A percentile compares a stretch with the other conserved stretches of the same genome.
Conservation (phyloP, 2,329 filamentous ascomycete species). For the Furcasterigmium furcatum region DNA sequence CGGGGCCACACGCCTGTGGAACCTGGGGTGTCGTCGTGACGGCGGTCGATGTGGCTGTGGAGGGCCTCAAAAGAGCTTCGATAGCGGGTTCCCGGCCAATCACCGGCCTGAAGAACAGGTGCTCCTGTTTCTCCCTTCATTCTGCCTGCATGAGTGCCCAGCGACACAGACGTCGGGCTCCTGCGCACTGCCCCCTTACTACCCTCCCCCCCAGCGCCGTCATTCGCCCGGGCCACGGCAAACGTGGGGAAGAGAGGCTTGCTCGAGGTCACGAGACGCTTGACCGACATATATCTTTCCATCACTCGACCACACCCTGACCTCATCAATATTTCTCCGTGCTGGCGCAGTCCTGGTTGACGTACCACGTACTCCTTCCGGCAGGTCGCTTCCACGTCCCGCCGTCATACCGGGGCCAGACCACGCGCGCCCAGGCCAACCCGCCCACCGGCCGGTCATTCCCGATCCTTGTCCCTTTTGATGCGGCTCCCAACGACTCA, state of each 20-base stretch:
- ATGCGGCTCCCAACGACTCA: neutral
- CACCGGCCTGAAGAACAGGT: too few species aligned
- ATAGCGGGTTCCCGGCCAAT: neutral
- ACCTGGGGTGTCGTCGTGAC: neutral
- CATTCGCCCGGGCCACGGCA: too few species aligned
- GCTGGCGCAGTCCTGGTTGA: neutral
- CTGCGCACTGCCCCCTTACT: neutral
- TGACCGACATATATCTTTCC: neutral
- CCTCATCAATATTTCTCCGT: neutral
- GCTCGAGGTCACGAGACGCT: neutral
- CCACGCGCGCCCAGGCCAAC: neutral
- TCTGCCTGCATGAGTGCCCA: slow-evolving; percentile 14
- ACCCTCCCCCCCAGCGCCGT: neutral
- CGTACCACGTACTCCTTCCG: neutral
- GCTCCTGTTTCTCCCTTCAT: slow-evolving; percentile 1
- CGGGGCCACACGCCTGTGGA: neutral
- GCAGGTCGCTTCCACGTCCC: neutral
- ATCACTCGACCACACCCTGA: neutral
- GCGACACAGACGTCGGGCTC: slow-evolving; percentile 1
- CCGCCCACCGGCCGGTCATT: neutral
- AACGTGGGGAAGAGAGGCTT: neutral
- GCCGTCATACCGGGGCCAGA: neutral
- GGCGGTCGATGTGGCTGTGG: neutral
- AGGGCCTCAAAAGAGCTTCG: slow-evolving; percentile 12
- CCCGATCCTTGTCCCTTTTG: neutral